phyloP scores from a whole-genome alignment of 208 protist genomes.

The Acanthamoeba culbertsoni region DNA sequence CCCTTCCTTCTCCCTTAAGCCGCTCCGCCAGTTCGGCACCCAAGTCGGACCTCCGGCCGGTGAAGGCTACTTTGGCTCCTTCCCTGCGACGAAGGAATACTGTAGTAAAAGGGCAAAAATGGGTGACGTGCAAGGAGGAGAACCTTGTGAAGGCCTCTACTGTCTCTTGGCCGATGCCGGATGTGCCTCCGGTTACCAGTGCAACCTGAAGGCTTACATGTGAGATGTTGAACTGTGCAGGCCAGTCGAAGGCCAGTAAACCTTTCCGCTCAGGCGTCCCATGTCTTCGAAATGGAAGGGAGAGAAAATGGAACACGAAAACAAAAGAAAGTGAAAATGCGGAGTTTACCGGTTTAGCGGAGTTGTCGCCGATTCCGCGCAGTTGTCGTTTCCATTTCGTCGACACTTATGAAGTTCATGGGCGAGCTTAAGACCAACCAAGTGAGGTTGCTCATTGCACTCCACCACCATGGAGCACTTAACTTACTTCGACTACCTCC shows the following conservation, averaged over 20 bases:
- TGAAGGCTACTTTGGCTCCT: slow-evolving; percentile 53
- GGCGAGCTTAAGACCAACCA: too few species aligned
- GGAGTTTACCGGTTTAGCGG: too few species aligned
- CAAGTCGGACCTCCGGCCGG: slow-evolving; percentile 31
- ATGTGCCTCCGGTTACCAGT: slow-evolving; percentile 52
- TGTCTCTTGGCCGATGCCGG: not conserved
- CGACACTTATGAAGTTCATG: too few species aligned
- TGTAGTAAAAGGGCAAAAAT: not conserved
- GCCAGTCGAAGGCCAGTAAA: too few species aligned
- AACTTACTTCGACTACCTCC: not conserved
- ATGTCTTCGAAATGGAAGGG: too few species aligned
- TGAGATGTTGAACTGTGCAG: too few species aligned
- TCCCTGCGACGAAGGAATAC: not conserved
- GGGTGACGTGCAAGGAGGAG: not conserved
- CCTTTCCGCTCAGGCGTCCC: too few species aligned
- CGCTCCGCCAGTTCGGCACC: not conserved
- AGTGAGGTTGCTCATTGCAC: not conserved
- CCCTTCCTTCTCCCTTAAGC: not conserved
- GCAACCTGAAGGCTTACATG: not conserved
- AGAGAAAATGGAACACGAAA: too few species aligned
- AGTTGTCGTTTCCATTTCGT: too few species aligned
- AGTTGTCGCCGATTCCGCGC: too few species aligned
- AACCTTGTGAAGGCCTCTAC: not conserved
- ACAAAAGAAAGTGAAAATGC: too few species aligned
- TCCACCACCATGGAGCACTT: not conserved